Percentiles rank a stretch among this genome's conserved stretches.
Evolutionary conservation across 805 yeast species (phyloP).

Genomic region (Suhomyces vadensis): DNA sequence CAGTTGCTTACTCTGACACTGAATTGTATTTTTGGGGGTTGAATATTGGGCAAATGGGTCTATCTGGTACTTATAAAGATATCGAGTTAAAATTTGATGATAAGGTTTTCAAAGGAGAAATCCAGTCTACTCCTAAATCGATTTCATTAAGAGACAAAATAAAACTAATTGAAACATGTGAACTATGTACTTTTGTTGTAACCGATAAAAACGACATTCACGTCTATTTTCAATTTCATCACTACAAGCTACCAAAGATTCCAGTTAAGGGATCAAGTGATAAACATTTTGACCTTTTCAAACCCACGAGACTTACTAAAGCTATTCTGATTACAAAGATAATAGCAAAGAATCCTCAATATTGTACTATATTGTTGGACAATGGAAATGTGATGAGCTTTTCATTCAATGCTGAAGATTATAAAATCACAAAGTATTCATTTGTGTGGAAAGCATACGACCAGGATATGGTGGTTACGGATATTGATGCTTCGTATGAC

Average conservation of each 20-base stretch:
- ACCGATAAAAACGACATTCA: slow-evolving; percentile 60
- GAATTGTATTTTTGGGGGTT: slow-evolving; percentile 72
- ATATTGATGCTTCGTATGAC: slow-evolving; percentile 65
- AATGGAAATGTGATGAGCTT: slow-evolving; percentile 59
- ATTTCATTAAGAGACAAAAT: slow-evolving; percentile 51
- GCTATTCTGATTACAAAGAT: slow-evolving; percentile 36
- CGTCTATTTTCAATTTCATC: slow-evolving; percentile 57
- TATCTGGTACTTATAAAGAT: slow-evolving; percentile 21
- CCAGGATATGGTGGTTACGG: slow-evolving; percentile 56
- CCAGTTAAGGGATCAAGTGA: slow-evolving; percentile 38
- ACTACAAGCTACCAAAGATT: slow-evolving; percentile 48
- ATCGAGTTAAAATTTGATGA: slow-evolving; percentile 30
- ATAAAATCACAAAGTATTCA: slow-evolving; percentile 45
- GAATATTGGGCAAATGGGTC: slow-evolving; percentile 81
- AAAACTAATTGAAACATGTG: slow-evolving; percentile 61
- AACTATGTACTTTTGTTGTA: slow-evolving; percentile 66
- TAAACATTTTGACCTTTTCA: slow-evolving; percentile 53
- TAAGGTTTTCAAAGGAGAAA: slow-evolving; percentile 36
- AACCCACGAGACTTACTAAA: slow-evolving; percentile 51
- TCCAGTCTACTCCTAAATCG: slow-evolving; percentile 40
- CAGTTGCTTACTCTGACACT: slow-evolving; percentile 54
- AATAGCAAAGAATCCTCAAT: slow-evolving; percentile 38
- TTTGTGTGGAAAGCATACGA: slow-evolving; percentile 66
- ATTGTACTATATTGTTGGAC: slow-evolving; percentile 51
- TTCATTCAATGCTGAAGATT: slow-evolving; percentile 22